phyloP scores from a whole-genome alignment of 1,284 basidiomycete species.

The Erythrobasidium hasegawianum region DNA sequence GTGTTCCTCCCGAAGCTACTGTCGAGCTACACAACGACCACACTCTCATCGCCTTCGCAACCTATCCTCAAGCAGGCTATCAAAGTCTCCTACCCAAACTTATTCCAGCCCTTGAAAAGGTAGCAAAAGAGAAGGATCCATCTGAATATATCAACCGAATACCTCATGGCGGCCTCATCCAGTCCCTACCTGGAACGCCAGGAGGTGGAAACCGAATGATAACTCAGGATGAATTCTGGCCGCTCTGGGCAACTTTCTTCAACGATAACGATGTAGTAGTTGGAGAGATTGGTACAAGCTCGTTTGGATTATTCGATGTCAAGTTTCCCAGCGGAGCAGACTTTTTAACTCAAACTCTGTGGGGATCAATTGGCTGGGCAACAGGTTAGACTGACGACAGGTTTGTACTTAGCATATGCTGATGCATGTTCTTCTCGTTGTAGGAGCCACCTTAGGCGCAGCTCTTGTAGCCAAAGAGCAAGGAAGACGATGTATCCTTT shows the following conservation, averaged over 20 bases:
- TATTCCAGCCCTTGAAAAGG: conserved; percentile 56
- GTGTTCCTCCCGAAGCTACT: conserved; percentile 44
- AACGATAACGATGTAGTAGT: conserved; percentile 66
- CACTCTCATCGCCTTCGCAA: conserved; percentile 59
- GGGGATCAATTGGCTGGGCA: conserved; percentile 86
- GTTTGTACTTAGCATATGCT: too few species aligned
- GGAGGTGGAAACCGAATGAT: conserved; percentile 50
- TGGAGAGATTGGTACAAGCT: conserved; percentile 47
- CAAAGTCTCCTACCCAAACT: conserved; percentile 52
- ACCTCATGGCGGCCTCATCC: conserved; percentile 36
- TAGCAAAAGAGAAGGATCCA: conserved; percentile 51
- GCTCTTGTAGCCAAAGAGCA: conserved; percentile 62
- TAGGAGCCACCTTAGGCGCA: conserved; percentile 58
- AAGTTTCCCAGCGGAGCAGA: conserved; percentile 65
- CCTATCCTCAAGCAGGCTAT: conserved; percentile 53
- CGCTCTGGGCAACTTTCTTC: conserved; percentile 74
- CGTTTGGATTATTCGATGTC: conserved; percentile 72
- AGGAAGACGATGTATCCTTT: conserved; percentile 48
- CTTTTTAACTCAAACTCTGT: conserved; percentile 70
- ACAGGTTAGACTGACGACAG: too few species aligned
- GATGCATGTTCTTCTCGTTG: too few species aligned
- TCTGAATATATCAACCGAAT: conserved; percentile 13
- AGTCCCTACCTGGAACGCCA: conserved; percentile 35
- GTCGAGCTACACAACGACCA: conserved; percentile 77
- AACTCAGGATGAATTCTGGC: conserved; percentile 75